Evolutionary conservation across 495 filamentous ascomycete genomes (phyloP), one percentile per base, ranked within the genome.

Genomic region (Astrocystis sublimbata): DNA sequence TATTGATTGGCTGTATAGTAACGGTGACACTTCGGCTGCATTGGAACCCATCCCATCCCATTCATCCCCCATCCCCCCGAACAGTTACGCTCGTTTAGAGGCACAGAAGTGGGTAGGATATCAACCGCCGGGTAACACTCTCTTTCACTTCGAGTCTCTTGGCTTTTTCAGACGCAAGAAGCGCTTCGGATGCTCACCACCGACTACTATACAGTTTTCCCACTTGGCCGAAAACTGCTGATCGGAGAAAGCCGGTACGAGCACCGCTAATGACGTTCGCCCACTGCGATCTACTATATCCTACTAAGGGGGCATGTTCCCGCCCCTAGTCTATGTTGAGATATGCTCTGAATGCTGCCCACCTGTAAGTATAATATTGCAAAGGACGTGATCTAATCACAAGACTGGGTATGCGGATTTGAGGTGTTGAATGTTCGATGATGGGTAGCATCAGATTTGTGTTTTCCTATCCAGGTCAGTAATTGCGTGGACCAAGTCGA

Each of bases 381-480:
- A 19, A 61, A 30, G 40, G 45, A 23, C n/a, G 31, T 31, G 17
- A 43, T 10, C 47, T 61, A 42, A 30, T 59, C 43, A 12, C 30
- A 24, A n/a, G 41, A 40, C 21, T 21, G 30, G 30, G 45, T 13
- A 26, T 41, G 41, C 40, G 19, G 35, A 38, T 19, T 10, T 26
- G 38, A 24, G 28, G 26, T 15, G 30, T 23, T 19, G 26, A 19
- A 61, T 21, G 24, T 49, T 31, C 45, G 5, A 26, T 24, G 54
- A 33, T 40, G 24, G 17, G 12, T 35, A 58, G 17, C 24, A 33
- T 69, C 36, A 72, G 24, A 72, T 72, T 63, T 72, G 70, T 26
- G 70, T 72, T 45, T 72, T 72, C 38, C 70, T 72, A 31, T 57
- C 50, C n/a, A 40, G 33, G 65, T 72, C 58, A 72, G 70, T 49